Conservation (phyloP, 441 rosid species). For the Gossypium aridum region DNA sequence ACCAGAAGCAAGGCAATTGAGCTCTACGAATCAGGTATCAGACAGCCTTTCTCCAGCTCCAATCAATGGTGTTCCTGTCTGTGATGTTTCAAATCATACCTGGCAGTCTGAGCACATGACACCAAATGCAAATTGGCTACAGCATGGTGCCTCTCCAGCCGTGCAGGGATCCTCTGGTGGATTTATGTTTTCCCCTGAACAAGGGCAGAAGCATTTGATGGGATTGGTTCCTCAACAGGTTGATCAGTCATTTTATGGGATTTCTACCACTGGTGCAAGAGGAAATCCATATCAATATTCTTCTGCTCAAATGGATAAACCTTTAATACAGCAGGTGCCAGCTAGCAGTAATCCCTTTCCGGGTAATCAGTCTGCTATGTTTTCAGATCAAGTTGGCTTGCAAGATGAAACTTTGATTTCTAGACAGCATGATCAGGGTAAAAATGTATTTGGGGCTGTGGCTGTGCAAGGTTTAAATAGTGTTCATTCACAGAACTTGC, state of each 20-base stretch:
- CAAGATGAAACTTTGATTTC: constrained; percentile 40
- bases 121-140: constrained; percentile 54
- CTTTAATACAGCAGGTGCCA: constrained; percentile 38
- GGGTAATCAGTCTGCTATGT: constrained; percentile 37
- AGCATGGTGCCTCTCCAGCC: constrained; percentile 37
- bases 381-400: constrained; percentile 33
- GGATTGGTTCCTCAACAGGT: constrained; percentile 51
- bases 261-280: constrained; percentile 45
- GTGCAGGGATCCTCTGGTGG: constrained; percentile 51
- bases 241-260: constrained; percentile 67
- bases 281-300: constrained; percentile 34
- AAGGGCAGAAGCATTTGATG: constrained; percentile 40
- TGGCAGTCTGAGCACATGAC: constrained; percentile 56
- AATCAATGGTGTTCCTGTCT: constrained; percentile 60
- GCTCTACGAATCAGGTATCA: constrained; percentile 35
- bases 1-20: constrained; percentile 44
- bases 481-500: constrained; percentile 41
- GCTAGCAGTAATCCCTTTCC: constrained; percentile 38
- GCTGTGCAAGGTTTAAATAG: constrained; percentile 34
- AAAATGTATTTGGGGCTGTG: constrained; percentile 30
- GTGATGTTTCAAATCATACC: constrained; percentile 46
- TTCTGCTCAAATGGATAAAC: constrained; percentile 42
- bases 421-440: constrained; percentile 43
- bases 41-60: constrained; percentile 36
- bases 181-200: constrained; percentile 52